A percentile compares a stretch with the other conserved stretches of the same genome.
Conservation (phyloP, 805 yeast species). For the Sungouiella blattae region DNA sequence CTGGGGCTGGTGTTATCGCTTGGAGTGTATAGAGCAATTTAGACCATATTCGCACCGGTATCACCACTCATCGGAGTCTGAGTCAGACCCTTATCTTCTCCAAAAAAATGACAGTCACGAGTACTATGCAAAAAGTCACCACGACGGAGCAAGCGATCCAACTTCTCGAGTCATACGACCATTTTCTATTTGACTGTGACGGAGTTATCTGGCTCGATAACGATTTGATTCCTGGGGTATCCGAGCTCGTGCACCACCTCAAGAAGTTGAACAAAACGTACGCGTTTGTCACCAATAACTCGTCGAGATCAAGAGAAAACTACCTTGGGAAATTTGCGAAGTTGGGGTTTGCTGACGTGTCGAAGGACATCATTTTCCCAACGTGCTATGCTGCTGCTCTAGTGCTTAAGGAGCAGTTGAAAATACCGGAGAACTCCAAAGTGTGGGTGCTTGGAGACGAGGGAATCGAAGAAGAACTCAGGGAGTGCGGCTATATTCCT, state of each 20-base stretch:
- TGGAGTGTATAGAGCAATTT: no score
- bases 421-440: conserved; percentile 27
- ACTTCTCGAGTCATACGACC: conserved; percentile 29
- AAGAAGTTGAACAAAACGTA: conserved; percentile 21
- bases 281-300: conserved; percentile 38
- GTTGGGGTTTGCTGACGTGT: conserved; percentile 27
- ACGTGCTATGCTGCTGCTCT: conserved; percentile 36
- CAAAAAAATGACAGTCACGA: neutral
- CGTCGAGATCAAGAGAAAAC: conserved; percentile 31
- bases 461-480: conserved; percentile 36
- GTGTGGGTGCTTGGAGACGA: conserved; percentile 40
- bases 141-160: conserved; percentile 16
- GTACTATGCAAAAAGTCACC: conserved; percentile 1
- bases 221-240: conserved; percentile 30
- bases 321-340: conserved; percentile 30
- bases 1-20: no score
- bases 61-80: no score
- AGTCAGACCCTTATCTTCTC: no score
- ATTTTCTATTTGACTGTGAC: conserved; percentile 41
- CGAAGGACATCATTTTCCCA: conserved; percentile 30
- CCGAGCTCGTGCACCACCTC: conserved; percentile 22
- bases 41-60: no score
- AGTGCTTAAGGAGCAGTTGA: conserved; percentile 20
- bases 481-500: conserved; percentile 29
- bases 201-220: conserved; percentile 42